A percentile compares a stretch with the other conserved stretches of the same genome.
These are phyloP conservation scores for Eimeria sp. DNA, from an alignment of 169 alveolate species.

Conservation along the genomic window DNA sequence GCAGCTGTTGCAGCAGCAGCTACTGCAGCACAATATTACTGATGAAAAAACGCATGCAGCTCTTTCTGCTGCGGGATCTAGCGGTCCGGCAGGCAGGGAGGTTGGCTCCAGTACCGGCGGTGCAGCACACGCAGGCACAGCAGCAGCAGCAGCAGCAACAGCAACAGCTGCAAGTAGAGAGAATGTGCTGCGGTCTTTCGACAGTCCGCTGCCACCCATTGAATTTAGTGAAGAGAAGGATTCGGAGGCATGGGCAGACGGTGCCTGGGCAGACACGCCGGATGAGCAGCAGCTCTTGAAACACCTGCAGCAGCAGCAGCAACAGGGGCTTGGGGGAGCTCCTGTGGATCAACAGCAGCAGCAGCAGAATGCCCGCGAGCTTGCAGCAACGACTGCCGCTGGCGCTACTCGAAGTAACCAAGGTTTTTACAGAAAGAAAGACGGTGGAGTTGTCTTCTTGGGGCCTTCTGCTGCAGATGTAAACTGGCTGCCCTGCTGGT, in stretches of 20 bases:
- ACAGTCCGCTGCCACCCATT: constrained; percentile 49
- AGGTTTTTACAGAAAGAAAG: constrained; percentile 16
- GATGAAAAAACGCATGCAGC: neutral
- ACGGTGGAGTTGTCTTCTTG: neutral
- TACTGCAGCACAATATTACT: neutral
- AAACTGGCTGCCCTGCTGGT: neutral
- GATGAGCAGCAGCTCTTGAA: constrained; percentile 6
- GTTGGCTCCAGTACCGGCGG: neutral
- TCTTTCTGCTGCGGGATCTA: neutral
- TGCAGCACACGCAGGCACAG: neutral
- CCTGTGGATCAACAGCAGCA: constrained; percentile 8
- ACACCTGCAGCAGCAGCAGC: constrained; percentile 16
- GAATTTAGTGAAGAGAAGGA: constrained; percentile 24
- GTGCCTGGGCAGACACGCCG: neutral
- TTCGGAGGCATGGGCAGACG: constrained; percentile 26
- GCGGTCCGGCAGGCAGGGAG: too few species aligned
- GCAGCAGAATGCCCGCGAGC: neutral
- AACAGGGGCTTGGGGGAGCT: neutral
- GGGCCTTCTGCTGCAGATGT: constrained; percentile 58
- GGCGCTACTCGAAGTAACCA: neutral
- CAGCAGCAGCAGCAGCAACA: constrained; percentile 66
- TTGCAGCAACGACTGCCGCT: neutral
- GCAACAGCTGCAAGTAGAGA: constrained; percentile 21
- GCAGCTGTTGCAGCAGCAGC: neutral
- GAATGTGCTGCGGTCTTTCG: constrained; percentile 11